These are phyloP conservation scores for Nelumbo lutea DNA, from an alignment of 164 flowering plant genomes.

Conservation along the genomic window DNA sequence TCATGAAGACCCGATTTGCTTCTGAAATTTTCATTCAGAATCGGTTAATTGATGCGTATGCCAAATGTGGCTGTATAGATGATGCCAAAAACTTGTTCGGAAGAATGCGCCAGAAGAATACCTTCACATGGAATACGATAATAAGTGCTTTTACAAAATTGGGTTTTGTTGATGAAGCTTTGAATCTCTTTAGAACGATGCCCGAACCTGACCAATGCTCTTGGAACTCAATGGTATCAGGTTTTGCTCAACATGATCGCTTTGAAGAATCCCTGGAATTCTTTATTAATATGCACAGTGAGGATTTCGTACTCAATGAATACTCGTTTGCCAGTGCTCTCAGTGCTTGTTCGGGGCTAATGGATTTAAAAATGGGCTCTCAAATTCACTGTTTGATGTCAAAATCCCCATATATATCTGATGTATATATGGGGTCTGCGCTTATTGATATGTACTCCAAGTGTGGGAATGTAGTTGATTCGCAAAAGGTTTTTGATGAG, in stretches of 20 bases:
- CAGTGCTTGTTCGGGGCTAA: slow-evolving; percentile 22
- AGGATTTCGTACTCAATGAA: slow-evolving; percentile 20
- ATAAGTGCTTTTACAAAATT: slow-evolving; percentile 17
- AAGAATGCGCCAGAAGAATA: slow-evolving; percentile 19
- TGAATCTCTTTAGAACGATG: slow-evolving; percentile 9
- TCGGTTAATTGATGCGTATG: slow-evolving; percentile 20
- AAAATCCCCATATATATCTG: slow-evolving; percentile 11
- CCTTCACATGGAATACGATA: slow-evolving; percentile 24
- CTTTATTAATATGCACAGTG: slow-evolving; percentile 18
- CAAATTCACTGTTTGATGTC: slow-evolving; percentile 21
- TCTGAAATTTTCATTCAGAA: slow-evolving; percentile 23
- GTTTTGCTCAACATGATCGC: slow-evolving; percentile 17
- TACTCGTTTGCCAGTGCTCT: slow-evolving; percentile 22
- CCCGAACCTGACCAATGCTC: slow-evolving; percentile 25
- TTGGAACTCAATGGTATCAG: slow-evolving; percentile 26
- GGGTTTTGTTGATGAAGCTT: slow-evolving; percentile 18
- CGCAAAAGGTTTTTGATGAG: slow-evolving; percentile 17
- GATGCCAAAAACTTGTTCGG: slow-evolving; percentile 20
- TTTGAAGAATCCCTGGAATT: slow-evolving; percentile 16
- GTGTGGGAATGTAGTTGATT: slow-evolving; percentile 13
- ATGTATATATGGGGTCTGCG: slow-evolving; percentile 25
- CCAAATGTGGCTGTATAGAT: slow-evolving; percentile 18
- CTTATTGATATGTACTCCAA: slow-evolving; percentile 28
- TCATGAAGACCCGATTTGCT: slow-evolving; percentile 22
- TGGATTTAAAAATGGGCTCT: slow-evolving; percentile 10